Base-by-base conservation (phyloP, 2,329 filamentous ascomycete genomes). In the Calonectria naviculata region DNA sequence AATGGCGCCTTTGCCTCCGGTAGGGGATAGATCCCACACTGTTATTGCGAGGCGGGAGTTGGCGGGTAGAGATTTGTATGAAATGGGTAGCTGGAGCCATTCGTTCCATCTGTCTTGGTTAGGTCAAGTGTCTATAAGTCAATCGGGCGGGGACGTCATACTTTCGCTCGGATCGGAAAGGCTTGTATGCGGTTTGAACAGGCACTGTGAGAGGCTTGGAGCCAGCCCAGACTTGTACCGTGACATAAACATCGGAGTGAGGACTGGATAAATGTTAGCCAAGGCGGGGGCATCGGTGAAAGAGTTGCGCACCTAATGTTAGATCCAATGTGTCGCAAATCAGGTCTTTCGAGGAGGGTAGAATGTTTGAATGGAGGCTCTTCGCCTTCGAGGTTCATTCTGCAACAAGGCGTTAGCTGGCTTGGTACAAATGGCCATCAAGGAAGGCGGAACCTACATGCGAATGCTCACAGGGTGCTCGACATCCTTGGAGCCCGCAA, bases 161-260 rank as follows among this genome's bases (percentile, higher is more conserved):
- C 87, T 87, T 90, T 84, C 92, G 85, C 79, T 93, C 91, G 41
- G 89, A 89, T 80, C 95, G 95, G 81, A 99, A 98, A 9, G 94
- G 86, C 80, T 95, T 98, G 85, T 98, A 98, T 28, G 95, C 90
- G 3, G 97, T 99, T 82, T 98, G 96, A 13, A 97, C 90, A 0
- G 95, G 94, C 1, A 98, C 94, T 0, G 95, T 97, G 76, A 99
- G 86, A 41, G 96, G 95, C 82, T 99, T 99, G 31, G 95, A 98
- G 78, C 97, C 95, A 15, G 95, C 94, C 93, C 96, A 99, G 78
- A 98, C 89, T 83, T 98, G 97, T 10, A 93, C 93, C 0, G 95
- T 98, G 60, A 97, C 92, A 80, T 96, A 98, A 58, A 99, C 92
- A 81, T 99, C 97, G 29, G 95, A 98, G 80, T 93, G 87, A 0